A percentile compares a stretch with the other conserved stretches of the same genome.
phyloP scores from a whole-genome alignment of 495 filamentous ascomycete genomes.

The Tuber calosporum region DNA sequence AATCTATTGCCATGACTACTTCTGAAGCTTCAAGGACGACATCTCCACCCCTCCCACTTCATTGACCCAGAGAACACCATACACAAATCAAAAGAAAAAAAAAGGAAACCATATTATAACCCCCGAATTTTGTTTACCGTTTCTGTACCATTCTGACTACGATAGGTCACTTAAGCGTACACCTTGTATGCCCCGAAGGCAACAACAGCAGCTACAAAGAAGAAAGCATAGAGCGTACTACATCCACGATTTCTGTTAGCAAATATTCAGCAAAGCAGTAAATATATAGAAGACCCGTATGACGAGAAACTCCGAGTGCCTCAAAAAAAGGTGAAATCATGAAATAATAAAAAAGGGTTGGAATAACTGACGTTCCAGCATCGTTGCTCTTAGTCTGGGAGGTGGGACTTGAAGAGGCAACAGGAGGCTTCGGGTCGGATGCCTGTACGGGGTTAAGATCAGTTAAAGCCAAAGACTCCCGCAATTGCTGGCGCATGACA shows the following conservation, averaged over 20 bases:
- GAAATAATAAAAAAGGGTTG: neutral
- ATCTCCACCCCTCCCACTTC: neutral
- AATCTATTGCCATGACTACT: neutral
- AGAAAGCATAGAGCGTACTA: slow-evolving; percentile 69
- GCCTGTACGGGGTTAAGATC: slow-evolving; percentile 49
- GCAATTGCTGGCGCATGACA: slow-evolving; percentile 26
- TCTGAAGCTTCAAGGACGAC: neutral
- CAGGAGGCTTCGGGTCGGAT: slow-evolving; percentile 66
- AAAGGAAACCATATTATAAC: slow-evolving; percentile 5
- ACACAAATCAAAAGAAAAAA: slow-evolving; percentile 7
- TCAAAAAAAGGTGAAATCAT: neutral
- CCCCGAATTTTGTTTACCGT: slow-evolving; percentile 10
- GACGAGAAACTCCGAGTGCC: neutral
- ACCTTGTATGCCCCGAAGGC: slow-evolving; percentile 82
- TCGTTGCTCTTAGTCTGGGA: slow-evolving; percentile 42
- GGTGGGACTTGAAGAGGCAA: slow-evolving; percentile 31
- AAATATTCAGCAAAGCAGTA: neutral
- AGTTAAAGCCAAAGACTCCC: slow-evolving; percentile 20
- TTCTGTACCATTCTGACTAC: neutral
- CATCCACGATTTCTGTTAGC: slow-evolving; percentile 37
- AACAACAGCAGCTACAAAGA: slow-evolving; percentile 67
- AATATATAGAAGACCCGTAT: neutral
- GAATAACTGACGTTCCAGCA: slow-evolving; percentile 27
- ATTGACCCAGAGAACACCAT: neutral
- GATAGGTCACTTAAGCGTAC: slow-evolving; percentile 32